A percentile compares a stretch with the other conserved stretches of the same genome.
These are phyloP conservation scores for Colletotrichum nymphaeae DNA, from an alignment of 2,329 filamentous ascomycete genomes.

Conservation along the genomic window DNA sequence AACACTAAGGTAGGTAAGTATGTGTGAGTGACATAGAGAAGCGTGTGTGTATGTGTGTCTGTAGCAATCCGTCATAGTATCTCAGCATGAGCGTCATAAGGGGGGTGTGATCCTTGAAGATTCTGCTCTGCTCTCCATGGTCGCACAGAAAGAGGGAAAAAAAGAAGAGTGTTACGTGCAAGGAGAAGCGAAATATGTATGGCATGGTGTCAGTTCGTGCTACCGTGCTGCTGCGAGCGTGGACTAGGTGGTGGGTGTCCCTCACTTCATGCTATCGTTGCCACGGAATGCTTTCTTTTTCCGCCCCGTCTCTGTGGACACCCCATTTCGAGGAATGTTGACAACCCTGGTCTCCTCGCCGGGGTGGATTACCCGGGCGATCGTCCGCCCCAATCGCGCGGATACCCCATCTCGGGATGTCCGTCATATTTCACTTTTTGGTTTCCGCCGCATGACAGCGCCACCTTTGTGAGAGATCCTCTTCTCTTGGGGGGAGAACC, in stretches of 20 bases:
- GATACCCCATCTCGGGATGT: slow-evolving; percentile 19
- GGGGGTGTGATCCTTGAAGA: background rate
- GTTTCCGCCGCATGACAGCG: slow-evolving; percentile 22
- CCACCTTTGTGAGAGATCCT: background rate
- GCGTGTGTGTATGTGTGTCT: background rate
- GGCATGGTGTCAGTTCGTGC: background rate
- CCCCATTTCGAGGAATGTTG: background rate
- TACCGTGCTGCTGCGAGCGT: too few species aligned
- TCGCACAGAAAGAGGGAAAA: background rate
- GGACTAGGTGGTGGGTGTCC: background rate
- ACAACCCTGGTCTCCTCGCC: background rate
- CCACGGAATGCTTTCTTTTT: slow-evolving; percentile 23
- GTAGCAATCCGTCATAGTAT: background rate
- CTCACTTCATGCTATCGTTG: slow-evolving; percentile 27
- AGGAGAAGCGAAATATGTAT: background rate
- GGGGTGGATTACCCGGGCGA: slow-evolving; percentile 31
- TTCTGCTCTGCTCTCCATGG: background rate
- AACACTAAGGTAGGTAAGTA: too few species aligned
- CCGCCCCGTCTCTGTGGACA: slow-evolving; percentile 17
- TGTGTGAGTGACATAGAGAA: background rate
- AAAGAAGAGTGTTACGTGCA: background rate
- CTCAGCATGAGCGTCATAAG: slow-evolving; percentile 6
- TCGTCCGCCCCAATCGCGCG: slow-evolving; percentile 29
- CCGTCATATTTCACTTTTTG: slow-evolving; percentile 20
- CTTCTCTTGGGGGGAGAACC: background rate